phyloP scores from a whole-genome alignment of 176 grass and related monocot genomes.

The Zoysia japonica region DNA sequence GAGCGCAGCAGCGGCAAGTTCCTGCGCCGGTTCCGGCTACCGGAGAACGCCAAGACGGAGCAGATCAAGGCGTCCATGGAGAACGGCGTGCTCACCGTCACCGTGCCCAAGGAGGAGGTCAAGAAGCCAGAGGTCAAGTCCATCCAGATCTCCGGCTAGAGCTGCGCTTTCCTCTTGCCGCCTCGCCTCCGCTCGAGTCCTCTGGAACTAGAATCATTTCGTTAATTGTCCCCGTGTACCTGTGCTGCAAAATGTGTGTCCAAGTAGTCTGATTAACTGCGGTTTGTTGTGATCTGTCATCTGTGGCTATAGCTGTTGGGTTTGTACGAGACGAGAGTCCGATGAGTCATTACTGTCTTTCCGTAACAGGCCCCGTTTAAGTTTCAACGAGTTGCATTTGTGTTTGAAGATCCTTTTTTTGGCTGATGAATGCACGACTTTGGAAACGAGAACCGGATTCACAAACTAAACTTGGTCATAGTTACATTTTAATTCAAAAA shows the following conservation, averaged over 20 bases:
- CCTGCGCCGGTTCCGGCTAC: constrained; percentile 45
- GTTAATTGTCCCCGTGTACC: not conserved
- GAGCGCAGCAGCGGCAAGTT: constrained; percentile 67
- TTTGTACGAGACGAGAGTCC: no score
- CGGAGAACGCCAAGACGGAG: constrained; percentile 56
- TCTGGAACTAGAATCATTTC: not conserved
- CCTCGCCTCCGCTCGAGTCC: not conserved
- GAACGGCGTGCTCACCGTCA: constrained; percentile 66
- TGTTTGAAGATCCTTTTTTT: not conserved
- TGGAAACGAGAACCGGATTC: no score
- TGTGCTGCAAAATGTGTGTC: not conserved
- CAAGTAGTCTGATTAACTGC: no score
- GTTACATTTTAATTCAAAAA: no score
- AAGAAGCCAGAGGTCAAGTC: constrained; percentile 49
- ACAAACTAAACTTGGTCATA: no score
- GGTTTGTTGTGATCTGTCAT: not conserved
- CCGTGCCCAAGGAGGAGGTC: constrained; percentile 48
- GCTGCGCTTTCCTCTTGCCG: not conserved
- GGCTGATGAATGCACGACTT: not conserved
- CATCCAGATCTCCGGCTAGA: constrained; percentile 50
- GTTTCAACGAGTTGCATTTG: no score
- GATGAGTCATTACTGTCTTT: no score
- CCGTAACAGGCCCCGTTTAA: no score
- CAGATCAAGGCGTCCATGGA: constrained; percentile 57
- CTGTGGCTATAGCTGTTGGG: no score